A percentile compares a stretch with the other conserved stretches of the same genome.
Conservation (phyloP, 805 yeast genomes). For the Hanseniaspora occidentalis region DNA sequence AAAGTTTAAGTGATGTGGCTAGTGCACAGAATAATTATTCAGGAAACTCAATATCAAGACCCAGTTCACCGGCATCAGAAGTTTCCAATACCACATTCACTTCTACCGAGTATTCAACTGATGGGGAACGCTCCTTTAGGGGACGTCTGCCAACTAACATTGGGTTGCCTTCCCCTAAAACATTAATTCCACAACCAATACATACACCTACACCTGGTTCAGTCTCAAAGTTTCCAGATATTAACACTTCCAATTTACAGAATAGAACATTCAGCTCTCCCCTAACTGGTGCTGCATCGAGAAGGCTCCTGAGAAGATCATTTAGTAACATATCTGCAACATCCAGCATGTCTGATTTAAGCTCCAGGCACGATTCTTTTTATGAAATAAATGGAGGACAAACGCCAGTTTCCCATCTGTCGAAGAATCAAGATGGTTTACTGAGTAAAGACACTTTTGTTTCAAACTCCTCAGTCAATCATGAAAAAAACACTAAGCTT, state of each 20-base stretch:
- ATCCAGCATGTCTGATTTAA: slow-evolving; percentile 28
- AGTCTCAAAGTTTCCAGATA: too few relatives aligned
- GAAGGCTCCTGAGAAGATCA: slow-evolving; percentile 22
- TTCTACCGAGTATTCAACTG: slow-evolving; percentile 39
- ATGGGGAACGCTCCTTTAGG: slow-evolving; percentile 12
- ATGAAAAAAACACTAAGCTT: too few relatives aligned
- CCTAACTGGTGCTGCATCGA: slow-evolving; percentile 3
- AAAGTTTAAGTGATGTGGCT: slow-evolving; percentile 3
- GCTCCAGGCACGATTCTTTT: slow-evolving; percentile 29
- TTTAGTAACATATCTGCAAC: slow-evolving; percentile 26
- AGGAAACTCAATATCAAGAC: slow-evolving; percentile 24
- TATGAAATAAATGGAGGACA: slow-evolving; percentile 25
- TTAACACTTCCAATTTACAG: too few relatives aligned
- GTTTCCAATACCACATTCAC: slow-evolving; percentile 34
- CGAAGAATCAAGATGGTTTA: too few relatives aligned
- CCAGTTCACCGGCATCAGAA: slow-evolving; percentile 37
- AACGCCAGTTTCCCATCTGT: background rate
- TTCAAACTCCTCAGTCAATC: too few relatives aligned
- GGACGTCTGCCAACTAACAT: background rate
- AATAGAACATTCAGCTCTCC: background rate
- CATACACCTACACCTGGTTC: too few relatives aligned
- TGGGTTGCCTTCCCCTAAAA: too few relatives aligned
- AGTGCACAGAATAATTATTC: slow-evolving; percentile 7
- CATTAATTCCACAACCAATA: too few relatives aligned
- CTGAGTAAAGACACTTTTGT: too few relatives aligned